Evolutionary conservation across 495 filamentous ascomycete genomes (phyloP), one percentile per base, ranked within the genome.

Genomic region (Penicillium subrubescens): DNA sequence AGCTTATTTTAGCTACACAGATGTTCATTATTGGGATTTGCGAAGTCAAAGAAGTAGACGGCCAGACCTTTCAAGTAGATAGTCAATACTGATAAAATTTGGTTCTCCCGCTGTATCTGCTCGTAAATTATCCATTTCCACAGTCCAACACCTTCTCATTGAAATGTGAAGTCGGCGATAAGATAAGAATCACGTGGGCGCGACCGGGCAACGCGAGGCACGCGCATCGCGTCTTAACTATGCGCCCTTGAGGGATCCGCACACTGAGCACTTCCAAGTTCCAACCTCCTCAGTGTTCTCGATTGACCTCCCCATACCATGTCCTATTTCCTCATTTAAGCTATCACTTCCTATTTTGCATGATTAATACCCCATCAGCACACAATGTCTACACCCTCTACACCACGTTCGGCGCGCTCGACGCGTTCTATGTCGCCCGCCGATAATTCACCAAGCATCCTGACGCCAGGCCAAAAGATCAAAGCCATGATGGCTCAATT

Each of bases 381-480:
- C 50, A 67, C 51, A 50, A 82, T 82, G 79, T 78, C 80, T 29
- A 60, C 77, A 11, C 74, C 75, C 12, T 79, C 76, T 17, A 79
- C 80, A n/a, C 78, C 80, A 51, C 78, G 73, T n/a, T 77, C 79
- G 70, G 71, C 77, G 51, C 78, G 73, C 15, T 77, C 79, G 69
- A 70, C 77, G 74, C 80, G 79, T 58, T 73, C 75, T 66, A 70
- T 68, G 70, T 80, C 79, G 11, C 65, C 74, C 31, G 57, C 66
- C 4, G 66, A 66, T 31, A 65, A 66, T 54, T 79, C 78, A 8
- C 77, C 75, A 25, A 70, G 65, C 35, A 78, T 84, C 39, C 78
- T 92, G 57, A 92, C 90, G 0, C 91, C 91, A 19, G 83, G 82
- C 25, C 86, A 83, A 62, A 93, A 92, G 71, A 83, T 92, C 69